Evolutionary conservation across 371 early-diverging fungal genomes (phyloP), one percentile per base, ranked within the genome.

Genomic region (Saksenaea vasiformis): DNA sequence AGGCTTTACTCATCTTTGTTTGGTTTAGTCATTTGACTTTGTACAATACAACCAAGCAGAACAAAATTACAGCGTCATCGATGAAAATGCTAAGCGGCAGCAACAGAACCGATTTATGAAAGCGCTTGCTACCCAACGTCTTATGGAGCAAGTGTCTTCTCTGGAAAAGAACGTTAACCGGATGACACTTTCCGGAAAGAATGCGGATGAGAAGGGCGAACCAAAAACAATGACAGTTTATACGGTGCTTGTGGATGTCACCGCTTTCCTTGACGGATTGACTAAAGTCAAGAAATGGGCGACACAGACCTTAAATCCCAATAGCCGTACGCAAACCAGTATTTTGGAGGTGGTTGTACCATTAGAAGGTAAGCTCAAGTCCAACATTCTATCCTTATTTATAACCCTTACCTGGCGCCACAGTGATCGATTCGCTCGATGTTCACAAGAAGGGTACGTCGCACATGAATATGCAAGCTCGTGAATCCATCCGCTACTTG

Each of bases 401-500:
- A n/a, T n/a, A n/a, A n/a, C n/a, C n/a, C n/a, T n/a, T n/a, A n/a
- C n/a, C n/a, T n/a, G n/a, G n/a, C n/a, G n/a, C n/a, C 5, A 62
- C 70, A 82, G 90, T 87, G 0, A 85, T 91, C 56, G 87, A 90
- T 69, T 68, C 79, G 2, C 76, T 93, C 31, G 93, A 93, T 70
- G 47, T 63, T n/a, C 68, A 88, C 60, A 93, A 93, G 62, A 89
- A 90, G 68, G 91, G 91, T 0, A 75, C 71, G 0, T 83, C 82
- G 19, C 78, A 79, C 54, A 83, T 78, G 66, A 90, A 88, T 62
- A 77, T 80, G 26, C 82, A 85, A 47, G 88, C 91, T 0, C 77
- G 93, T 55, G 91, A 91, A 61, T 90, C 91, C 3, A 93, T 88
- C 61, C 86, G 93, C 17, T 93, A 83, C 64, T 70, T 93, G 58